Percentiles rank a stretch among this genome's conserved stretches.
These are phyloP conservation scores for Cryptococcus amylolentus DNA, from an alignment of 1,284 basidiomycete genomes.

Conservation along the genomic window DNA sequence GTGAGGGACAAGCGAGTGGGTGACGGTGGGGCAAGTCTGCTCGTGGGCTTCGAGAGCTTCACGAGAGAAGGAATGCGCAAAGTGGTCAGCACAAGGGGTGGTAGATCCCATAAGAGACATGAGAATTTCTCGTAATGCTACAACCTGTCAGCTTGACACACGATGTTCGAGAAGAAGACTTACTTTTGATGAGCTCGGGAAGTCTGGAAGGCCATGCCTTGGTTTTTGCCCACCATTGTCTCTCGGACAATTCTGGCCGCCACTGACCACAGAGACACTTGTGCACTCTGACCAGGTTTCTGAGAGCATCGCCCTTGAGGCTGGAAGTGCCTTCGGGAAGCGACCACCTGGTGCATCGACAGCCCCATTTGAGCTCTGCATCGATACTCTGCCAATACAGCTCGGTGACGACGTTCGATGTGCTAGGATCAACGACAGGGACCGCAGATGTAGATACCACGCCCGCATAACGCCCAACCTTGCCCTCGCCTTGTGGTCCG, in stretches of 20 bases:
- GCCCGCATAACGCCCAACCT: slow-evolving; percentile 37
- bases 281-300: slow-evolving; percentile 46
- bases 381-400: slow-evolving; percentile 80
- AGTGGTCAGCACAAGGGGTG: slow-evolving; percentile 41
- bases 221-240: slow-evolving; percentile 49
- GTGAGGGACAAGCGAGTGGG: slow-evolving; percentile 47
- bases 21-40: slow-evolving; percentile 58
- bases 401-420: slow-evolving; percentile 59
- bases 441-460: slow-evolving; percentile 21
- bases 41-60: slow-evolving; percentile 58
- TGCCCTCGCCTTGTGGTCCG: slow-evolving; percentile 63
- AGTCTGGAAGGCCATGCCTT: slow-evolving; percentile 68
- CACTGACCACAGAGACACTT: slow-evolving; percentile 60
- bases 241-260: slow-evolving; percentile 36
- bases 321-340: slow-evolving; percentile 11
- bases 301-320: background rate
- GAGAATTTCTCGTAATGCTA: slow-evolving; percentile 76
- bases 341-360: slow-evolving; percentile 75
- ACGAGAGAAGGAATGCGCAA: slow-evolving; percentile 54
- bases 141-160: slow-evolving; percentile 9
- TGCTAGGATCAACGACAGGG: slow-evolving; percentile 25
- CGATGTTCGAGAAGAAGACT: slow-evolving; percentile 7
- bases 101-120: slow-evolving; percentile 66
- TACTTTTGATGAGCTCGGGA: slow-evolving; percentile 58
- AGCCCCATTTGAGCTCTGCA: slow-evolving; percentile 72